Evolutionary conservation across 345 rosid species (phyloP).

Genomic region (Anacardium occidentale): DNA sequence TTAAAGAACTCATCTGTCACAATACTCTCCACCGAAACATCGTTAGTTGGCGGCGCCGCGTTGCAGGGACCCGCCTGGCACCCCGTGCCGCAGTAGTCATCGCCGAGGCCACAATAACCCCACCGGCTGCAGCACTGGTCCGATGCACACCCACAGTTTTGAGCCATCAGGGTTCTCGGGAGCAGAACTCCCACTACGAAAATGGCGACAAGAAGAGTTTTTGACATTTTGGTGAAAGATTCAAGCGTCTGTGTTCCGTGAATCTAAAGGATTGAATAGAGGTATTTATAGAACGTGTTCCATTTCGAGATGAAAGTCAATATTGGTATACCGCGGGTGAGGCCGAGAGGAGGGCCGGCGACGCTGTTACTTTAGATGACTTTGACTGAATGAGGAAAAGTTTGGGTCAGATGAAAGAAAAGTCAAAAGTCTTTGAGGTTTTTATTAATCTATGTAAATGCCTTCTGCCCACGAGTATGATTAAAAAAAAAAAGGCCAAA

Average conservation of each 20-base stretch:
- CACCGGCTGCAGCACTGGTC: constrained; percentile 31
- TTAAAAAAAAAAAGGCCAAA: too few relatives aligned
- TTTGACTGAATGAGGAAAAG: neutral
- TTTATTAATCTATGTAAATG: too few relatives aligned
- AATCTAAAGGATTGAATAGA: neutral
- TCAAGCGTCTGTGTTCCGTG: neutral
- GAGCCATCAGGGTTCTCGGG: constrained; percentile 13
- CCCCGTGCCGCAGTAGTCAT: constrained; percentile 36
- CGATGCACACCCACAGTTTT: constrained; percentile 32
- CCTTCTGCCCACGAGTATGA: too few relatives aligned
- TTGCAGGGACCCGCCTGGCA: constrained; percentile 57
- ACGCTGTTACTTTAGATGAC: neutral
- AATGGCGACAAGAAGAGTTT: neutral
- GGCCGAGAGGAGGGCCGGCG: neutral
- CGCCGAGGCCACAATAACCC: constrained; percentile 30
- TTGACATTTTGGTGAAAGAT: neutral
- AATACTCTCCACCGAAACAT: constrained; percentile 36
- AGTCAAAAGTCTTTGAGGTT: too few relatives aligned
- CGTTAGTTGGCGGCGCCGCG: constrained; percentile 37
- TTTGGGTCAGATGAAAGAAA: too few relatives aligned
- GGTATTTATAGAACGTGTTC: neutral
- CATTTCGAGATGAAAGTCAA: neutral
- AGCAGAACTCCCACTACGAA: constrained; percentile 5
- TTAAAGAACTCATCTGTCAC: constrained; percentile 54
- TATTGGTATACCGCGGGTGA: neutral